Evolutionary conservation across 1,284 basidiomycete species (phyloP).

Genomic region (Mycena sp.): DNA sequence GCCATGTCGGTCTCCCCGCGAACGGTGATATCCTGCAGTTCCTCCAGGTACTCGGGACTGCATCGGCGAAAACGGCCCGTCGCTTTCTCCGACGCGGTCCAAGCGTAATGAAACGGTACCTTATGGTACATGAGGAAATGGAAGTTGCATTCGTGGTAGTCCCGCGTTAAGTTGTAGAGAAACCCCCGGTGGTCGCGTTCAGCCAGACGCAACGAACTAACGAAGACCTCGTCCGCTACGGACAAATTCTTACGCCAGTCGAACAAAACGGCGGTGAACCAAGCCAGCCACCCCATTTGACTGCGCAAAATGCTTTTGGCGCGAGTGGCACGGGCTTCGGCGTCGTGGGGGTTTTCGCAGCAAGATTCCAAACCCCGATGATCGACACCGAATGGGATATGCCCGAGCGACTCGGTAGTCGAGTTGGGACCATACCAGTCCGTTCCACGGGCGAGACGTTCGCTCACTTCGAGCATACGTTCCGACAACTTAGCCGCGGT

Average conservation of each 20-base stretch:
- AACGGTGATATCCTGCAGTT: fast-evolving
- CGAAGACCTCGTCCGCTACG: background rate
- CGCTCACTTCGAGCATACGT: no score
- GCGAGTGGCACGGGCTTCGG: no score
- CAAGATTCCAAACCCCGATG: no score
- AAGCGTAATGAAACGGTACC: background rate
- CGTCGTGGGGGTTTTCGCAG: no score
- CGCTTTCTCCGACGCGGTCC: background rate
- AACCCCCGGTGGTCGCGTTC: background rate
- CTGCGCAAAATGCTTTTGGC: no score
- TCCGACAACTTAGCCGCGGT: background rate
- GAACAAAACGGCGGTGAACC: background rate
- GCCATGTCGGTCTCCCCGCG: background rate
- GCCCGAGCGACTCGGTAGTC: no score
- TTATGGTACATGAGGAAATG: background rate
- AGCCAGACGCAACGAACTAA: background rate
- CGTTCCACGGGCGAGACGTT: no score
- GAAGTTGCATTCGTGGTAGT: background rate
- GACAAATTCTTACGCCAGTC: no score
- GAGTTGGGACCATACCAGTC: no score
- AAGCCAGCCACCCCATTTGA: no score
- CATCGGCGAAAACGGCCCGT: background rate
- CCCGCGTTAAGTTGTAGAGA: background rate
- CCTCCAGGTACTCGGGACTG: background rate
- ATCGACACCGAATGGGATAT: no score